Base-by-base conservation (phyloP, 2,329 filamentous ascomycete genomes). In the Fusarium xyrophilum region DNA sequence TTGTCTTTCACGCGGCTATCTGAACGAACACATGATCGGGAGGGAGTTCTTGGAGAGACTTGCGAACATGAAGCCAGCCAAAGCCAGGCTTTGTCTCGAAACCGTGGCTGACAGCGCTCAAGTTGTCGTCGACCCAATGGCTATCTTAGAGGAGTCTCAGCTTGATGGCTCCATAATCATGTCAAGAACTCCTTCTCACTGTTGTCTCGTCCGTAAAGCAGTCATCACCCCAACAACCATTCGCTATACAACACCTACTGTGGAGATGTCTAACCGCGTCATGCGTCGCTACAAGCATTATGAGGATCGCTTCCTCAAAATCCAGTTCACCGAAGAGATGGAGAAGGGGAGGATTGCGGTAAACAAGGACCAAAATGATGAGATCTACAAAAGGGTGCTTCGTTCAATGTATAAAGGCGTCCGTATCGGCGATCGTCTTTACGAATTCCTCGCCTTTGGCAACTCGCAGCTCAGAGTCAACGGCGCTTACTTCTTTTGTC, bases 381-480 rank as follows among this genome's bases (percentile, higher is more conserved):
- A 91, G 56, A 76, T 97, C 0, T 97, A 92, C 77, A 88, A 88
- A 28, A 87, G 93, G 15, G 85, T 97, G 23, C 88, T 88, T 66
- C 85, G 90, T 48, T 86, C 90, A 0, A 81, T 98, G 74, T 84
- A 81, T 44, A 87, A 96, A 57, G 96, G 96, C 1, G 95, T 99
- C 68, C 83, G 83, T 1, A 89, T 99, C 51, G 96, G 93, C 7
- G 91, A 90, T 67, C 89, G 93, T 11, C 87, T 88, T 61, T 99
- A 93, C 77, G 87, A 95, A 70, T 98, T 98, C 68, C 86, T 99
- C 28, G 96, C 95, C 0, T 97, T 94, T 79, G 95, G 96, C 0
- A 98, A 96, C 77, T 97, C 96, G 0, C 96, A 99, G 73, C 92
- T 99, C 63, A 88, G 95, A 53, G 94, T 98, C 75, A 89, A 95